Conservation (phyloP, 225 moss, liverwort and hornwort species). For the Thuidium tamariscinum region DNA sequence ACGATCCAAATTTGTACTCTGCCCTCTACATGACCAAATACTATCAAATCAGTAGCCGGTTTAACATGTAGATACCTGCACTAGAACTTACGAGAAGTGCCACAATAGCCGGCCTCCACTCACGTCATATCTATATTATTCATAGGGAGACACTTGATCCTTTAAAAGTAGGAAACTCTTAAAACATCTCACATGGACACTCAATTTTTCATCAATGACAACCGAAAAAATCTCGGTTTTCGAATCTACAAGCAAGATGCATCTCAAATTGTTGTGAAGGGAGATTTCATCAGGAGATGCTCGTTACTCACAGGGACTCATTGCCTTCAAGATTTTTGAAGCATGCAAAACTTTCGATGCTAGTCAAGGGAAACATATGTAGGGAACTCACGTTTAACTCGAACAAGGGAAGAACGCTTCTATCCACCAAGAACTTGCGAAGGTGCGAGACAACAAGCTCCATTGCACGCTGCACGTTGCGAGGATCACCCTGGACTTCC, state of each 20-base stretch:
- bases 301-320: background rate
- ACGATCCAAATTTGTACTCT: constrained; percentile 23
- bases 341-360: background rate
- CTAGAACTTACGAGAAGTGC: background rate
- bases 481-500: constrained; percentile 95
- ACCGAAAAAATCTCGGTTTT: background rate
- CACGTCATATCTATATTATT: background rate
- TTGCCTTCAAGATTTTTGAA: background rate
- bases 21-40: constrained; percentile 50
- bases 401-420: constrained; percentile 81
- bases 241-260: background rate
- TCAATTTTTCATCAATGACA: background rate
- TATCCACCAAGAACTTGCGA: constrained; percentile 95
- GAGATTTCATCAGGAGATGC: background rate
- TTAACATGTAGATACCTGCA: background rate
- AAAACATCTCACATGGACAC: background rate
- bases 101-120: background rate
- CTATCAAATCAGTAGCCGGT: background rate
- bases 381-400: constrained; percentile 65
- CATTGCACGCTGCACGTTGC: constrained; percentile 94
- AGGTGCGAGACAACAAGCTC: constrained; percentile 92
- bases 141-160: background rate
- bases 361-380: background rate
- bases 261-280: background rate
- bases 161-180: background rate